Evolutionary conservation across 352 stramenopile species (phyloP), one percentile per base, ranked within the genome.

Genomic region (Lagenidium giganteum): DNA sequence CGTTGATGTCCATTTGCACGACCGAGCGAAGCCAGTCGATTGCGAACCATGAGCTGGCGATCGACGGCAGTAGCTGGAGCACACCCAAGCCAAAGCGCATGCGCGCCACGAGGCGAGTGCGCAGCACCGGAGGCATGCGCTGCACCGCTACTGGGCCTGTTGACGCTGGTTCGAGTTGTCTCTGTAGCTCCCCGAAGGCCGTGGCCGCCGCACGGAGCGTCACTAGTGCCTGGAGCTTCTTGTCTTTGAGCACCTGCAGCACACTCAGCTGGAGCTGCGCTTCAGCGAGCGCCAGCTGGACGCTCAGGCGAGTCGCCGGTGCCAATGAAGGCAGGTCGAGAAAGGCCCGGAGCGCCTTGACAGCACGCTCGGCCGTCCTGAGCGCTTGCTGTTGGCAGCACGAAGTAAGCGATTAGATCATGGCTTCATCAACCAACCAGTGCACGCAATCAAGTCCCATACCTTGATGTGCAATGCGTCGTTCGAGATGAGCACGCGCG

Each of bases 401-500:
- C 28, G n/a, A 33, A 33, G 11, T n/a, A 33, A 14, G n/a, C n/a
- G n/a, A n/a, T n/a, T 14, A 33, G 11, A 33, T 33, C 28, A 33
- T 33, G 28, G n/a, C n/a, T 33, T n/a, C 28, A 33, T 33, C n/a
- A n/a, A n/a, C n/a, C n/a, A n/a, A n/a, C n/a, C n/a, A 33, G 28
- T 33, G 11, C 11, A 14, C n/a, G 28, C 11, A 33, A 33, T 14
- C 11, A n/a, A 14, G n/a, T 33, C 28, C 11, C 28, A 33, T 11
- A 33, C n/a, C n/a, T 33, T 62, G 1, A 51, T 7, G 4, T 60
- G 53, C 9, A 67, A 38, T 23, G 36, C 12, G 27, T 78, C 66
- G 22, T 70, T 68, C 16, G 66, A 78, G 17, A 65, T 40, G 20
- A 78, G 12, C 16, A 72, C 66, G 3, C 66, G 62, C 7, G 67